phyloP scores from a whole-genome alignment of 2,329 filamentous ascomycete genomes.

The Fusarium gaditjirri region DNA sequence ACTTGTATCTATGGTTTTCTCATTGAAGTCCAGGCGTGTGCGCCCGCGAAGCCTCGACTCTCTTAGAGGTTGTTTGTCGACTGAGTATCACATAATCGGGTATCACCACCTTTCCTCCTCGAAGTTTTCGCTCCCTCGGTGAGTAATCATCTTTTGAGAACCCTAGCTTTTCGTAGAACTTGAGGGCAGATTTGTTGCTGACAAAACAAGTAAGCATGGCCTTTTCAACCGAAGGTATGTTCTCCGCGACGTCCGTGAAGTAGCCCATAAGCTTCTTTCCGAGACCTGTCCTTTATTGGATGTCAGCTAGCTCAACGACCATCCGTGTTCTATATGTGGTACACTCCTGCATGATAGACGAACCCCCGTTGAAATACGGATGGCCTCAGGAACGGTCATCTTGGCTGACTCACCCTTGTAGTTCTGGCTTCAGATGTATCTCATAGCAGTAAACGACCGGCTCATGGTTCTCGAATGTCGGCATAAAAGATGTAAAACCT shows the following conservation, averaged over 20 bases:
- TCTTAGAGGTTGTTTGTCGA: constrained; percentile 50
- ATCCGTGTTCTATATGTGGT: constrained; percentile 1
- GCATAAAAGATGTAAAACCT: constrained; percentile 75
- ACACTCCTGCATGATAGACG: neutral
- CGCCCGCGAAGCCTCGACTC: constrained; percentile 10
- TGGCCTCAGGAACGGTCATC: neutral
- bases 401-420: constrained; percentile 61
- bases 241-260: constrained; percentile 62
- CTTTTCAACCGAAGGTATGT: constrained; percentile 67
- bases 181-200: constrained; percentile 65
- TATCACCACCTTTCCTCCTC: constrained; percentile 63
- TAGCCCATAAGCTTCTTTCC: constrained; percentile 68
- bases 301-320: constrained; percentile 15
- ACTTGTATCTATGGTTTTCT: neutral
- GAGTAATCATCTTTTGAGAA: constrained; percentile 66
- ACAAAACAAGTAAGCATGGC: constrained; percentile 80
- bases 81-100: constrained; percentile 72
- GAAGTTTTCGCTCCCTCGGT: constrained; percentile 62
- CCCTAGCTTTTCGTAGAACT: constrained; percentile 71
- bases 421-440: constrained; percentile 70
- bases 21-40: constrained; percentile 21
- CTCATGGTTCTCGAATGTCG: constrained; percentile 73
- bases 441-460: constrained; percentile 83
- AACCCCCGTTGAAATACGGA: constrained; percentile 6
- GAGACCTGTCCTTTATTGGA: constrained; percentile 65